phyloP scores from a whole-genome alignment of 805 yeast genomes.

The Kodamaea laetipori region DNA sequence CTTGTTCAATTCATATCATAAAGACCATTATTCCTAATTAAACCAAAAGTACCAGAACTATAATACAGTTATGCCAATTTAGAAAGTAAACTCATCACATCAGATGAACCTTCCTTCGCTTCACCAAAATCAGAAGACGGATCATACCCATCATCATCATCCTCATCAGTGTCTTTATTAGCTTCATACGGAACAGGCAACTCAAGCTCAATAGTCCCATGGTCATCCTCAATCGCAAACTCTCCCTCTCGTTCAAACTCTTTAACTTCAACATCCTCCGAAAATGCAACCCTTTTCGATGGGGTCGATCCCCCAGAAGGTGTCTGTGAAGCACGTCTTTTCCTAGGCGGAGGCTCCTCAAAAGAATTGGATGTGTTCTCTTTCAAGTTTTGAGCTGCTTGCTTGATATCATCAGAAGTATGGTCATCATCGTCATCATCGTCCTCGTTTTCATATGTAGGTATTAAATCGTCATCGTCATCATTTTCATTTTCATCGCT shows the following conservation, averaged over 20 bases:
- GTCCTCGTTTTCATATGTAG: conserved; percentile 21
- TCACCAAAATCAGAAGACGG: conserved; percentile 20
- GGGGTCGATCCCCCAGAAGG: conserved; percentile 30
- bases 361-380: conserved; percentile 8
- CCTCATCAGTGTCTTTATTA: conserved; percentile 17
- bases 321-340: conserved; percentile 23
- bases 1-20: too few relatives aligned
- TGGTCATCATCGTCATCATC: conserved; percentile 15
- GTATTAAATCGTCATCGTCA: conserved; percentile 19
- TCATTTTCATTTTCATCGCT: conserved; percentile 14
- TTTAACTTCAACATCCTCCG: conserved; percentile 44
- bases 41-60: too few relatives aligned
- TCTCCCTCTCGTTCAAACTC: conserved; percentile 40
- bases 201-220: conserved; percentile 1
- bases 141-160: conserved; percentile 22
- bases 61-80: conserved; percentile 32
- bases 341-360: conserved; percentile 17
- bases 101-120: conserved; percentile 13
- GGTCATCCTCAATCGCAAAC: background rate
- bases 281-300: conserved; percentile 41
- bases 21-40: too few relatives aligned
- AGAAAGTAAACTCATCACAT: conserved; percentile 37
- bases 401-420: background rate
- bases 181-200: conserved; percentile 23
- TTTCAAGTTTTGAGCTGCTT: conserved; percentile 4